phyloP scores from a whole-genome alignment of 371 early-diverging fungal genomes.

The Rhizopus stolonifer region DNA sequence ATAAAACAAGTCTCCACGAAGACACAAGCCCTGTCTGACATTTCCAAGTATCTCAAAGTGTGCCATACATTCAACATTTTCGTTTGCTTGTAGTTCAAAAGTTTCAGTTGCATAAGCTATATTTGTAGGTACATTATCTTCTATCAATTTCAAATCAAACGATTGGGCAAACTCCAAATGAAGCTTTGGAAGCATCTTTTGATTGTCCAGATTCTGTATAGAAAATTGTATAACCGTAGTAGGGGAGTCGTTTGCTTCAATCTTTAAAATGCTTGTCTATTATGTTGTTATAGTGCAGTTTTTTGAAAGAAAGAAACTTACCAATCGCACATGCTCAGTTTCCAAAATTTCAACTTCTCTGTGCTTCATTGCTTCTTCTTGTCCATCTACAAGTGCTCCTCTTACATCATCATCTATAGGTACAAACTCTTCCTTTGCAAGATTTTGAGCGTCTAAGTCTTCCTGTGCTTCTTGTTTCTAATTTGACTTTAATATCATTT shows the following conservation, averaged over 20 bases:
- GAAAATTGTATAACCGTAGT: slow-evolving; percentile 14
- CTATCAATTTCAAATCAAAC: slow-evolving; percentile 31
- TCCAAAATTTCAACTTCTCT: slow-evolving; percentile 16
- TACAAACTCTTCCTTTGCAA: slow-evolving; percentile 15
- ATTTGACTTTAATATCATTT: no score
- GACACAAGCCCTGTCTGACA: slow-evolving; percentile 29
- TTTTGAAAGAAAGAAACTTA: slow-evolving; percentile 4
- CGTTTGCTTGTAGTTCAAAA: slow-evolving; percentile 36
- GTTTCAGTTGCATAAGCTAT: slow-evolving; percentile 34
- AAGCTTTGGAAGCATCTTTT: slow-evolving; percentile 28
- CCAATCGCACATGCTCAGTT: slow-evolving; percentile 30
- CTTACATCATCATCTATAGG: slow-evolving; percentile 15
- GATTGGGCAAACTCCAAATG: slow-evolving; percentile 36
- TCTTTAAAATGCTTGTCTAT: slow-evolving; percentile 12
- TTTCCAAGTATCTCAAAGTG: slow-evolving; percentile 36
- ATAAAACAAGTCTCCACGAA: slow-evolving; percentile 40
- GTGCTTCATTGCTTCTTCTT: neutral
- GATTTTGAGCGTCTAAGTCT: slow-evolving; percentile 16
- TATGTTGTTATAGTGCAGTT: neutral
- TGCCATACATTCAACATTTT: slow-evolving; percentile 30
- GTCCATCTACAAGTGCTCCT: slow-evolving; percentile 18
- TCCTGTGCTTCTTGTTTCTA: neutral
- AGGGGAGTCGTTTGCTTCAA: slow-evolving; percentile 12
- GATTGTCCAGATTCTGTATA: slow-evolving; percentile 22
- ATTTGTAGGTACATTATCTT: slow-evolving; percentile 15